These are phyloP conservation scores for Diaporthe velutina DNA, from an alignment of 2,329 filamentous ascomycete genomes.

Conservation along the genomic window DNA sequence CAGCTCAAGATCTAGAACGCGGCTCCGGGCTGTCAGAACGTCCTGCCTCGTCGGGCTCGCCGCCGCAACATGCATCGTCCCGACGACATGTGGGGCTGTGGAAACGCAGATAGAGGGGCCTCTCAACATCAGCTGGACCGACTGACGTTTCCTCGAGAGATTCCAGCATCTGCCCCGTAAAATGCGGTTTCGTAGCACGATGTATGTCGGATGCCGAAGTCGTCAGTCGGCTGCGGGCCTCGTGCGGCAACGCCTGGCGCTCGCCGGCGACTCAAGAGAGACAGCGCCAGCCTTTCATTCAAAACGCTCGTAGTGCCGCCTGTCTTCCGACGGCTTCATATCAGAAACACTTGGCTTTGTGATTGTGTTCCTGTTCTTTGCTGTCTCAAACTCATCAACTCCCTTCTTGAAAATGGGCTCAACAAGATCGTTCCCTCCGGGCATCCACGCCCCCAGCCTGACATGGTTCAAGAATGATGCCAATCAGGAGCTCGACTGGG, in stretches of 20 bases:
- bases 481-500: slow-evolving; percentile 68
- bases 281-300: background rate
- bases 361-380: background rate
- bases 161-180: background rate
- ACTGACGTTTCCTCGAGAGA: slow-evolving; percentile 9
- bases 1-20: background rate
- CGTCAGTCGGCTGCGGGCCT: slow-evolving; percentile 23
- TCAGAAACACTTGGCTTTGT: background rate
- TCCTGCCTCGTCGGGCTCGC: slow-evolving; percentile 7
- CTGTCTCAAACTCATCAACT: background rate
- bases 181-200: slow-evolving; percentile 13
- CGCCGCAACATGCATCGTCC: slow-evolving; percentile 10
- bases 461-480: slow-evolving; percentile 65
- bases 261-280: background rate
- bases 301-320: background rate
- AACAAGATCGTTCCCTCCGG: slow-evolving; percentile 57
- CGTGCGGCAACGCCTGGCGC: background rate
- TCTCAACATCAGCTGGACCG: slow-evolving; percentile 5
- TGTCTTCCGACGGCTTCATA: background rate
- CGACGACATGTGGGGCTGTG: slow-evolving; percentile 22
- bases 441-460: slow-evolving; percentile 68
- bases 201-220: slow-evolving; percentile 7
- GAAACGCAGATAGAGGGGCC: slow-evolving; percentile 6
- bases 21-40: background rate
- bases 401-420: slow-evolving; percentile 3